These are phyloP conservation scores for Gastrolobium villosum DNA, from an alignment of 306 rosid genomes.

Conservation along the genomic window DNA sequence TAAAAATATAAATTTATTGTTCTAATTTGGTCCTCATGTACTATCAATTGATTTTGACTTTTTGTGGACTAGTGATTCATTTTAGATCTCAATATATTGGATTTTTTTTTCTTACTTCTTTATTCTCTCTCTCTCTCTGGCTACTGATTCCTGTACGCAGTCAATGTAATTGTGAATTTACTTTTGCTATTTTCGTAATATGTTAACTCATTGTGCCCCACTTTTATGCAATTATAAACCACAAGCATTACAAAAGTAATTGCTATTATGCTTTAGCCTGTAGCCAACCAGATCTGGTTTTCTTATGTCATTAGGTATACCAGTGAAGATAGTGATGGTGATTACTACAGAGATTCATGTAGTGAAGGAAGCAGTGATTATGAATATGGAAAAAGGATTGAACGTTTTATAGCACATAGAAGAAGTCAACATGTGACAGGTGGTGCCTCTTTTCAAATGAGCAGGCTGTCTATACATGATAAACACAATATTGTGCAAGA, in stretches of 20 bases:
- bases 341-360: constrained; percentile 71
- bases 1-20: not conserved
- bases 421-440: constrained; percentile 46
- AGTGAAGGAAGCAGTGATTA: constrained; percentile 83
- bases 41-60: not conserved
- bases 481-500: constrained; percentile 54
- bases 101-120: not conserved
- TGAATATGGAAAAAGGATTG: constrained; percentile 59
- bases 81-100: constrained; percentile 4
- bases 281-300: constrained; percentile 23
- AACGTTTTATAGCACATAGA: constrained; percentile 46
- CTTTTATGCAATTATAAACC: constrained; percentile 13
- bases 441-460: constrained; percentile 54
- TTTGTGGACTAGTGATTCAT: not conserved
- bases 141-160: not conserved
- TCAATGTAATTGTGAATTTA: not conserved
- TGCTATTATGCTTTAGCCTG: constrained; percentile 12
- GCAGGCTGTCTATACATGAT: constrained; percentile 58
- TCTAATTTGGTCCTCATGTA: not conserved
- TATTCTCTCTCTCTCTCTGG: not conserved
- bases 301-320: constrained; percentile 57
- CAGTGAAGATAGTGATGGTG: constrained; percentile 71
- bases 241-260: not conserved
- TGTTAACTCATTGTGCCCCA: not conserved
- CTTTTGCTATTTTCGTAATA: not conserved